Base-by-base conservation (phyloP, 2,329 filamentous ascomycete genomes). In the Teratosphaeria zuluensis region DNA sequence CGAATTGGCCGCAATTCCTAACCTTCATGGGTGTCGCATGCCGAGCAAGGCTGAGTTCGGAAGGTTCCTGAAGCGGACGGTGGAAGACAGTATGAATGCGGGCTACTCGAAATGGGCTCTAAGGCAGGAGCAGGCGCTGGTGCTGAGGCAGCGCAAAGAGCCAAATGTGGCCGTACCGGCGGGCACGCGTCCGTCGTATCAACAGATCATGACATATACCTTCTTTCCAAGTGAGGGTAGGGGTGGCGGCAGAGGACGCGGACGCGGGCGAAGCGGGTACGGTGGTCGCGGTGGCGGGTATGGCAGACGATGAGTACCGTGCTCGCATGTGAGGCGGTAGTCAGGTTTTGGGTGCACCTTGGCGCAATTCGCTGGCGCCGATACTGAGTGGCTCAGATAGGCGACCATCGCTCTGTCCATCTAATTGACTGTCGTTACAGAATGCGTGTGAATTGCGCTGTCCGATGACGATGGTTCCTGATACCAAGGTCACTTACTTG, bases 81-180 rank as follows among this genome's bases (percentile, higher is more conserved):
- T 67, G 5, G 19, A 61, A 11, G 61, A 60, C 3, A 64, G 60
- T 21, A 59, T 65, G 48, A 55, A 60, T 14, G 57, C 59, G 32
- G 65, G 64, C 5, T 66, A 66, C 31, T 62, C 58, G 2, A 57
- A 60, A 54, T 57, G 57, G 63, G 59, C 58, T 9, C n/a, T 66
- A 14, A 56, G 54, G 42, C 65, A 64, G 53, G 58, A 61, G 31
- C 53, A 61, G 48, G 65, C 65, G 32, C 48, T 65, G 32, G 53
- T 57, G 21, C 42, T 65, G 30, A 57, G 64, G 11, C 30, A 61
- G 55, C n/a, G 33, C n/a, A 51, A 56, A 12, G 63, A 67, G 48
- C 62, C 61, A 9, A 33, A 52, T 4, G 63, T 66, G 14, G 57
- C 56, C 52, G 52, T 59, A 42, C 57, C 56, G 1, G 48, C 51